Conservation (phyloP, 2,329 filamentous ascomycete genomes). For the Lasiodiplodia sp. region DNA sequence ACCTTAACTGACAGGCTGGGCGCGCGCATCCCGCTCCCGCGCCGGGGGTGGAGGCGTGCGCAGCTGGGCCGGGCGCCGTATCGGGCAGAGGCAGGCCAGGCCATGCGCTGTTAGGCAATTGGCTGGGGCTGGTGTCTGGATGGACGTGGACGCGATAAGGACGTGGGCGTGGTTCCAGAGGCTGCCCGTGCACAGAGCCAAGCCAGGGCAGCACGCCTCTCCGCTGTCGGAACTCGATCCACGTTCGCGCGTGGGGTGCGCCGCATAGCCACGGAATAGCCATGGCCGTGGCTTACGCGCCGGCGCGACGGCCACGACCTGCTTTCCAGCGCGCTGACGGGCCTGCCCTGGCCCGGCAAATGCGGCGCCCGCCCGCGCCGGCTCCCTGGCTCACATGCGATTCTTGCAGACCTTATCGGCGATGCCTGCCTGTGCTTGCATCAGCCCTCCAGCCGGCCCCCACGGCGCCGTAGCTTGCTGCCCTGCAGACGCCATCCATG, state of each 20-base stretch:
- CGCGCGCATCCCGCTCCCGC: conserved; percentile 27
- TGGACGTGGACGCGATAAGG: conserved; percentile 27
- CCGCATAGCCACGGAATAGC: conserved; percentile 21
- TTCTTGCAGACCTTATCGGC: not conserved
- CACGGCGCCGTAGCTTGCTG: conserved; percentile 15
- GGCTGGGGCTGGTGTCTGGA: conserved; percentile 21
- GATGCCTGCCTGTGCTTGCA: not conserved
- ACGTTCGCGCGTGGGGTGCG: conserved; percentile 14
- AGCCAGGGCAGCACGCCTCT: conserved; percentile 17
- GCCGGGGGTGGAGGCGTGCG: conserved; percentile 24
- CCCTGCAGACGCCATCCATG: conserved; percentile 23
- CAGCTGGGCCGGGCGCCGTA: conserved; percentile 20
- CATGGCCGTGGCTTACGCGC: conserved; percentile 12
- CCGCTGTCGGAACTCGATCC: conserved; percentile 13
- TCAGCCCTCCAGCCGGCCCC: conserved; percentile 15
- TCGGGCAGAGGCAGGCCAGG: conserved; percentile 17
- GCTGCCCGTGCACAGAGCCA: conserved; percentile 12
- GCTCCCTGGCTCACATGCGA: no score
- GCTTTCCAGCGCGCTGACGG: not conserved
- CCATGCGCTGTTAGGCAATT: conserved; percentile 15
- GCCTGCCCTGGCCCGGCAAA: not conserved
- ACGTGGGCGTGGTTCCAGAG: conserved; percentile 21
- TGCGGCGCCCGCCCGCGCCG: no score
- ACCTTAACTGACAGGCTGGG: conserved; percentile 8
- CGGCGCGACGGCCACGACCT: conserved; percentile 8